Evolutionary conservation across 345 rosid genomes (phyloP).

Genomic region (Capsella bursapastoris): DNA sequence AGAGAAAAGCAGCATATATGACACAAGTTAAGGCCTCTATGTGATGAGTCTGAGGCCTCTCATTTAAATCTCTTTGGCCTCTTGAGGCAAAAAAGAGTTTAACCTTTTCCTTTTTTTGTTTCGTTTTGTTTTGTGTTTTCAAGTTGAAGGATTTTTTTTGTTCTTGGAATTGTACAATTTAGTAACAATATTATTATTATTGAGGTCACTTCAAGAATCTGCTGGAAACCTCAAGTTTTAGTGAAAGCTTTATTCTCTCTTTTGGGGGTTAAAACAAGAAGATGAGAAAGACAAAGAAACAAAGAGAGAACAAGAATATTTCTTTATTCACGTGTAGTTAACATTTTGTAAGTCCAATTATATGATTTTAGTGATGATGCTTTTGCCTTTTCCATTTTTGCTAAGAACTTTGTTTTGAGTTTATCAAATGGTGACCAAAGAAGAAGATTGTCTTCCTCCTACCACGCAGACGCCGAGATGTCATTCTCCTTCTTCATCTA

Average conservation of each 20-base stretch:
- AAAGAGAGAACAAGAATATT: slow-evolving; percentile 21
- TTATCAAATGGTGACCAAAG: slow-evolving; percentile 32
- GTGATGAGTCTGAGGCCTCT: neutral
- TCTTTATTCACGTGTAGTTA: slow-evolving; percentile 25
- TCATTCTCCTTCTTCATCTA: slow-evolving; percentile 17
- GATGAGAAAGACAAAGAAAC: slow-evolving; percentile 9
- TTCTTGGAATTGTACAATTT: slow-evolving; percentile 39
- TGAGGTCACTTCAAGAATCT: slow-evolving; percentile 22
- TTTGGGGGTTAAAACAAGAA: neutral
- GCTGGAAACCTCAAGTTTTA: slow-evolving; percentile 19
- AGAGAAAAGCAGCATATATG: too few relatives aligned
- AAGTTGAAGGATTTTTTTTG: slow-evolving; percentile 24
- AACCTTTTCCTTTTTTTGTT: neutral
- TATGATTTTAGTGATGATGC: slow-evolving; percentile 25
- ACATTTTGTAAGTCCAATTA: neutral
- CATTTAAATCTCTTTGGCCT: slow-evolving; percentile 29
- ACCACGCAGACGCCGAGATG: slow-evolving; percentile 16
- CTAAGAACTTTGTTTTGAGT: neutral
- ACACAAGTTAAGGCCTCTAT: too few relatives aligned
- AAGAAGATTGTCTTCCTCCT: slow-evolving; percentile 25
- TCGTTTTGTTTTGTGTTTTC: neutral
- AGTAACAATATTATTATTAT: slow-evolving; percentile 17
- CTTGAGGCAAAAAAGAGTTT: slow-evolving; percentile 19
- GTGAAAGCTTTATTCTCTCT: slow-evolving; percentile 35
- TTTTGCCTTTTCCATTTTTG: neutral